Conservation (phyloP, 768 basidiomycete genomes). For the Suillus cothurnatus region DNA sequence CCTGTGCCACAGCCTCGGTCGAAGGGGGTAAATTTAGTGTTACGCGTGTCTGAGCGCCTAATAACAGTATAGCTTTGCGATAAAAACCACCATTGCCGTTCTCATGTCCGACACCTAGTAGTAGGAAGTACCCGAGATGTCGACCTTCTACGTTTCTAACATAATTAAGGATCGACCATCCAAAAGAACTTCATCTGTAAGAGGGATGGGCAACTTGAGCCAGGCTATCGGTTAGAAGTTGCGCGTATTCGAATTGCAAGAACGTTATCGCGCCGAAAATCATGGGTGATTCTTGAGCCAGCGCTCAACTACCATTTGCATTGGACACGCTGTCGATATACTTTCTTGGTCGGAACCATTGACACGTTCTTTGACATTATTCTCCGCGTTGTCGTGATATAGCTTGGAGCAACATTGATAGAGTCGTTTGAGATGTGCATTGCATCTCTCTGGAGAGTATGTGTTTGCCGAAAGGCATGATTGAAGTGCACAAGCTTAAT, state of each 20-base stretch:
- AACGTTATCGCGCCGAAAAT: neutral
- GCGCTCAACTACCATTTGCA: slow-evolving; percentile 48
- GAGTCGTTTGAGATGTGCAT: slow-evolving; percentile 49
- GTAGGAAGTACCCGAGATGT: neutral
- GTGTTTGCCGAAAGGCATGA: slow-evolving; percentile 64
- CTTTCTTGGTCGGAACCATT: slow-evolving; percentile 21
- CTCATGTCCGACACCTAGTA: neutral
- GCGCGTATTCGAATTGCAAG: neutral
- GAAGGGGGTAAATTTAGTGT: neutral
- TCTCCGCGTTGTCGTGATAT: slow-evolving; percentile 39
- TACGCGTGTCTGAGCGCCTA: neutral
- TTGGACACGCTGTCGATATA: slow-evolving; percentile 66
- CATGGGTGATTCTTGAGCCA: slow-evolving; percentile 60
- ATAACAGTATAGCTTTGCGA: neutral
- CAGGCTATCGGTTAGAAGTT: neutral
- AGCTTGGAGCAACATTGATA: slow-evolving; percentile 65
- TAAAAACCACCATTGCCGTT: neutral
- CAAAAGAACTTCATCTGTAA: neutral
- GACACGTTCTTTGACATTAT: slow-evolving; percentile 25
- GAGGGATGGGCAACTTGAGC: neutral
- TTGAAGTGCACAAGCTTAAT: slow-evolving; percentile 64
- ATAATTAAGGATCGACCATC: neutral
- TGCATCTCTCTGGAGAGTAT: slow-evolving; percentile 65
- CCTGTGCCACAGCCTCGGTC: neutral
- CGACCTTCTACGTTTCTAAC: neutral